Percentiles rank a stretch among this genome's conserved stretches.
Conservation (phyloP, 139 green algal species). For the Chlorella sorokiniana region DNA sequence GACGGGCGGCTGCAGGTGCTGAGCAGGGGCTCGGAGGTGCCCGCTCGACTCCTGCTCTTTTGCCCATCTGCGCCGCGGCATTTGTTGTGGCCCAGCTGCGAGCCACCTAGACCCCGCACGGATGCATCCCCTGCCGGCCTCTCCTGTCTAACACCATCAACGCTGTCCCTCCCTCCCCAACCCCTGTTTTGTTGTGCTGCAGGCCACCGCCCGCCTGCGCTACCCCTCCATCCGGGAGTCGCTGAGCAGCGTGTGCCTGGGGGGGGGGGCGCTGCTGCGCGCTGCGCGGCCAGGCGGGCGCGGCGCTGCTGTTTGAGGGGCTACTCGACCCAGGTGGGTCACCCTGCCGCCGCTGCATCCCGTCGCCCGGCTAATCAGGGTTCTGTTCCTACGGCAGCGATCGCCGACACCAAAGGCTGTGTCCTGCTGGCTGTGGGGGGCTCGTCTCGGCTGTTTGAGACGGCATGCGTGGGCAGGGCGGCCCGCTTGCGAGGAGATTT, state of each 20-base stretch:
- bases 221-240: conserved; percentile 34
- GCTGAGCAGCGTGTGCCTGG: conserved; percentile 48
- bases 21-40: background rate
- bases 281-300: conserved; percentile 51
- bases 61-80: background rate
- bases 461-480: too few relatives aligned
- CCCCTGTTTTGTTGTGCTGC: background rate
- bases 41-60: background rate
- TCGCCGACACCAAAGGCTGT: too few relatives aligned
- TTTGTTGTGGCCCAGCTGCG: too few relatives aligned
- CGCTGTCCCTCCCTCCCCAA: background rate
- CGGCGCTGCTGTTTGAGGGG: conserved; percentile 56
- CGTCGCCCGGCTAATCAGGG: too few relatives aligned
- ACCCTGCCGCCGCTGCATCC: background rate
- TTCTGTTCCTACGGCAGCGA: too few relatives aligned
- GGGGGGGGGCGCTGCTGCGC: conserved; percentile 36
- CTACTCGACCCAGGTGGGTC: conserved; percentile 29
- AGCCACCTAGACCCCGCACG: background rate
- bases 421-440: too few relatives aligned
- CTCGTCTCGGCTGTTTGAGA: too few relatives aligned
- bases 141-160: background rate
- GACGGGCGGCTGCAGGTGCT: conserved; percentile 41
- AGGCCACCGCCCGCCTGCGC: conserved; percentile 31
- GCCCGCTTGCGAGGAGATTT: background rate
- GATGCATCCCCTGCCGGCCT: background rate